Evolutionary conservation across 805 yeast genomes (phyloP).

Genomic region (Candida germanica): DNA sequence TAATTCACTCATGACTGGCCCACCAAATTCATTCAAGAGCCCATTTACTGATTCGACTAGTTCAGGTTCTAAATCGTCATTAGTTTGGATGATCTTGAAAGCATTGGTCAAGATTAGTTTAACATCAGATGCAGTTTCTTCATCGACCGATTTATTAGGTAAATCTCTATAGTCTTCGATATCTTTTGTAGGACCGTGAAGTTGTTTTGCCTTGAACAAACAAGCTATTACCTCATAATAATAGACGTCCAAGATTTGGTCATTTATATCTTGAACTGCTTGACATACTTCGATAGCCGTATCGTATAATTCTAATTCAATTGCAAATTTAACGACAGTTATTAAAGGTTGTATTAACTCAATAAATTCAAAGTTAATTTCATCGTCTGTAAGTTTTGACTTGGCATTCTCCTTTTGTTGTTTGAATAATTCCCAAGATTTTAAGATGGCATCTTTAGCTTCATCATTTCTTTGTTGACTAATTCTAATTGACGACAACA

Average conservation of each 20-base stretch:
- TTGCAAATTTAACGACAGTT: slow-evolving; percentile 67
- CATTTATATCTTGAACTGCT: slow-evolving; percentile 74
- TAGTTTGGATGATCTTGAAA: slow-evolving; percentile 39
- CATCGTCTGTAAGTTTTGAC: slow-evolving; percentile 38
- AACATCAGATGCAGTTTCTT: slow-evolving; percentile 39
- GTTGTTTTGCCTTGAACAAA: slow-evolving; percentile 39
- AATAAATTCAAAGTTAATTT: slow-evolving; percentile 50
- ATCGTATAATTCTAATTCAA: slow-evolving; percentile 75
- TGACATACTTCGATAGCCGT: slow-evolving; percentile 62
- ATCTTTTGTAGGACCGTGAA: slow-evolving; percentile 3
- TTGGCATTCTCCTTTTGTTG: slow-evolving; percentile 35
- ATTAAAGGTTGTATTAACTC: slow-evolving; percentile 73
- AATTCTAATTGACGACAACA: slow-evolving; percentile 81
- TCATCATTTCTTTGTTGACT: slow-evolving; percentile 77
- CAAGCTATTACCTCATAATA: slow-evolving; percentile 82
- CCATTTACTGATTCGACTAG: slow-evolving; percentile 50
- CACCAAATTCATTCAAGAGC: slow-evolving; percentile 58
- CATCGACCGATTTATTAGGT: slow-evolving; percentile 21
- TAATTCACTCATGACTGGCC: slow-evolving; percentile 46
- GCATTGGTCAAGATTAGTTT: slow-evolving; percentile 44
- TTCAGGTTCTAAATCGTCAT: slow-evolving; percentile 55
- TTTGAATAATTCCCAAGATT: slow-evolving; percentile 71
- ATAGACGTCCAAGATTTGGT: slow-evolving; percentile 74
- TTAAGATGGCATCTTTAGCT: slow-evolving; percentile 62
- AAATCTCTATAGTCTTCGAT: slow-evolving; percentile 42